phyloP scores from a whole-genome alignment of 2,329 filamentous ascomycete genomes.

The Emergomyces africanus region DNA sequence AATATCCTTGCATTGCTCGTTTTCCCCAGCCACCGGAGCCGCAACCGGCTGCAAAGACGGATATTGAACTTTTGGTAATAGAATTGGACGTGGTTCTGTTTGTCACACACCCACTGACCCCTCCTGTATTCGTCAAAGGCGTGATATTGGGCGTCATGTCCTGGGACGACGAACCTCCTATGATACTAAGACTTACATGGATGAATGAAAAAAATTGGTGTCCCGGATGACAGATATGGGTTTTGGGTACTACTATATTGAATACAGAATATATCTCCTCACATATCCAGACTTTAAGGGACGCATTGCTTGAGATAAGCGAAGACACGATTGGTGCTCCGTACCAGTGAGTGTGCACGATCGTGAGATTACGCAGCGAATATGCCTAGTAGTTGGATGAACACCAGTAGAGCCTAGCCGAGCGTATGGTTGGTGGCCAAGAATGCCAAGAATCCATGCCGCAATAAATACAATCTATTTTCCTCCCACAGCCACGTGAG shows the following conservation, averaged over 20 bases:
- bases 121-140: conserved; percentile 14
- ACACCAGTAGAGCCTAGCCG: too few species aligned
- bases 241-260: too few species aligned
- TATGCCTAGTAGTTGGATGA: too few species aligned
- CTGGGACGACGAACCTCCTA: too few species aligned
- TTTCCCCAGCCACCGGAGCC: conserved; percentile 15
- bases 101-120: conserved; percentile 19
- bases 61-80: conserved; percentile 21
- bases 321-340: too few species aligned
- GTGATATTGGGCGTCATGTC: conserved; percentile 3
- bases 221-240: too few species aligned
- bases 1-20: conserved; percentile 18
- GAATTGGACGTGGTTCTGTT: conserved; percentile 15
- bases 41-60: conserved; percentile 16
- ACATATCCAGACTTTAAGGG: background rate
- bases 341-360: too few species aligned
- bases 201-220: background rate
- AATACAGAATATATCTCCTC: background rate
- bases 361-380: too few species aligned
- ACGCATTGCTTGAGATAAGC: background rate
- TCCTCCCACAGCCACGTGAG: too few species aligned
- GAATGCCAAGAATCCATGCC: background rate
- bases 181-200: too few species aligned
- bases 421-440: background rate
- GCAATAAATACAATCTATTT: too few species aligned